phyloP scores from a whole-genome alignment of 768 basidiomycete species.

The Russula olivacea region DNA sequence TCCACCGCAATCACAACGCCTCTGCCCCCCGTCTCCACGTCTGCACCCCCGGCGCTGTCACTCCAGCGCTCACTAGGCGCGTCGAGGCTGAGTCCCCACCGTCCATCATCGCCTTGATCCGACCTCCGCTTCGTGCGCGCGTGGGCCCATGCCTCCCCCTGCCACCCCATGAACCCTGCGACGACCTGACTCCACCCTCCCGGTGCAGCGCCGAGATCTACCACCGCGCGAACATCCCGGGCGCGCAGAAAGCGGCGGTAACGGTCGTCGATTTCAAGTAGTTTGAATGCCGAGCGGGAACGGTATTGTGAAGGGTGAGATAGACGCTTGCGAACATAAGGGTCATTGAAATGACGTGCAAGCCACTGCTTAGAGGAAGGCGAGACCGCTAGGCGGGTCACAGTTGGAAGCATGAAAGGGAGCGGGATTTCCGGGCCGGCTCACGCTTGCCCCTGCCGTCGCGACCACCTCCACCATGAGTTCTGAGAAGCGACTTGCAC shows the following conservation, averaged over 20 bases:
- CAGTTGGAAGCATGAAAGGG: slow-evolving; percentile 8
- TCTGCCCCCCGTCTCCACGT: slow-evolving; percentile 28
- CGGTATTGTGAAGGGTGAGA: slow-evolving; percentile 49
- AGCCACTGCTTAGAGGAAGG: slow-evolving; percentile 57
- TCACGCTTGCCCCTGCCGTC: too few relatives aligned
- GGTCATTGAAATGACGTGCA: slow-evolving; percentile 61
- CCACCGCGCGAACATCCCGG: slow-evolving; percentile 53
- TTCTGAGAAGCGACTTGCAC: slow-evolving; percentile 33
- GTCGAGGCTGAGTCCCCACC: slow-evolving; percentile 13
- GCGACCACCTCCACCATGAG: not conserved
- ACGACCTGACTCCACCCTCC: slow-evolving; percentile 94
- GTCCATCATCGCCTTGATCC: slow-evolving; percentile 1
- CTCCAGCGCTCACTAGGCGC: slow-evolving; percentile 7
- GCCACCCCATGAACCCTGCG: slow-evolving; percentile 54
- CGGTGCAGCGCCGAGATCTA: slow-evolving; percentile 89
- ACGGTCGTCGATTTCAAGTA: slow-evolving; percentile 66
- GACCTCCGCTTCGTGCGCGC: not conserved
- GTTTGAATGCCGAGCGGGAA: slow-evolving; percentile 88
- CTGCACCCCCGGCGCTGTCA: not conserved
- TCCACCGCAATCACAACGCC: slow-evolving; percentile 74
- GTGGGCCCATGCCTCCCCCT: slow-evolving; percentile 23
- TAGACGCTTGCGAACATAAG: slow-evolving; percentile 57
- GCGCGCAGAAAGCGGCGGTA: slow-evolving; percentile 48
- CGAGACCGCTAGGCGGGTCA: slow-evolving; percentile 3
- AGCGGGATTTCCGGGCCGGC: not conserved